phyloP scores from a whole-genome alignment of 1,284 basidiomycete genomes.

The Porogramme epimiltina region DNA sequence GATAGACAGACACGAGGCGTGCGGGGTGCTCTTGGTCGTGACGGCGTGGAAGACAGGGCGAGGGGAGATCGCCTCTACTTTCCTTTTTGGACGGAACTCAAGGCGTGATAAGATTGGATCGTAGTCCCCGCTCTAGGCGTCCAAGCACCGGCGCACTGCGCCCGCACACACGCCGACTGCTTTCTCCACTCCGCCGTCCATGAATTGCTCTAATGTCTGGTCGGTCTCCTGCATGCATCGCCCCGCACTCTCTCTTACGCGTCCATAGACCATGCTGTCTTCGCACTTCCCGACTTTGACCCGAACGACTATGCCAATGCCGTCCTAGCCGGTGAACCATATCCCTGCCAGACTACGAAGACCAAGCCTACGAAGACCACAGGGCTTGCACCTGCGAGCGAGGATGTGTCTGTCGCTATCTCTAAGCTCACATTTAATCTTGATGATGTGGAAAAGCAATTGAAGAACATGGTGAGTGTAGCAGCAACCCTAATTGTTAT shows the following conservation, averaged over 20 bases:
- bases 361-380: constrained; percentile 37
- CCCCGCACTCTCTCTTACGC: constrained; percentile 9
- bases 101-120: constrained; percentile 14
- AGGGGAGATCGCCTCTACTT: too few relatives aligned
- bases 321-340: constrained; percentile 78
- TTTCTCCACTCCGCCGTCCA: constrained; percentile 9
- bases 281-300: constrained; percentile 73
- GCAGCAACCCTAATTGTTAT: too few relatives aligned
- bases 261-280: constrained; percentile 63
- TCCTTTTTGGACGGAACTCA: too few relatives aligned
- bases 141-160: not conserved
- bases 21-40: not conserved
- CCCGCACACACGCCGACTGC: constrained; percentile 1
- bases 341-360: constrained; percentile 46
- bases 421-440: constrained; percentile 82
- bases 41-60: not conserved
- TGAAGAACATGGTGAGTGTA: constrained; percentile 80
- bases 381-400: constrained; percentile 65
- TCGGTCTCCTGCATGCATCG: constrained; percentile 14
- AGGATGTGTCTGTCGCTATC: constrained; percentile 86
- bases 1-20: not conserved
- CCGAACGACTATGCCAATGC: constrained; percentile 89
- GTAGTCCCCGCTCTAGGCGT: too few relatives aligned
- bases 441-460: constrained; percentile 87
- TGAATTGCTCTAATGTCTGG: constrained; percentile 26